These are phyloP conservation scores for Wickerhamomyces silvicola DNA, from an alignment of 805 yeast species.

Conservation along the genomic window DNA sequence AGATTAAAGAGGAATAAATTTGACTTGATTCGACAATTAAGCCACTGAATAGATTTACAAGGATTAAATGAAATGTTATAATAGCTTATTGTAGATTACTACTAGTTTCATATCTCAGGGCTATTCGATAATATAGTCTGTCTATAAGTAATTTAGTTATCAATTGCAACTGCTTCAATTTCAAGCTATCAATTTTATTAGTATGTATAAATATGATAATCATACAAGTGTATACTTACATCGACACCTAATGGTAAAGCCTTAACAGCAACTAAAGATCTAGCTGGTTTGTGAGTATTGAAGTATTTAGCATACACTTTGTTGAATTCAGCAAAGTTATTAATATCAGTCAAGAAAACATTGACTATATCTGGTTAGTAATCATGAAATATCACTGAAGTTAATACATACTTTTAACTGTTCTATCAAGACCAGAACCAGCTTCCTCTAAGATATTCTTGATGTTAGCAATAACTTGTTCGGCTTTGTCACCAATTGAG, in stretches of 20 bases:
- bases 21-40: no score
- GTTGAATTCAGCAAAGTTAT: slow-evolving; percentile 79
- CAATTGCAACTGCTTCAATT: slow-evolving; percentile 89
- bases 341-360: slow-evolving; percentile 88
- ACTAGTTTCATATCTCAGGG: neutral
- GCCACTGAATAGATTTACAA: no score
- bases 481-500: slow-evolving; percentile 68
- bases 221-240: slow-evolving; percentile 21
- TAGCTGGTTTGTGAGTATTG: slow-evolving; percentile 80
- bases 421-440: slow-evolving; percentile 74
- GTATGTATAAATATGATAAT: neutral
- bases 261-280: slow-evolving; percentile 96
- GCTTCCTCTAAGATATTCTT: slow-evolving; percentile 73
- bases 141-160: slow-evolving; percentile 27
- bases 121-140: neutral
- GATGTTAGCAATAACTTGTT: slow-evolving; percentile 64
- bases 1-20: no score
- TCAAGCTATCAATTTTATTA: slow-evolving; percentile 41
- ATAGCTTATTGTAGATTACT: slow-evolving; percentile 4
- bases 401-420: slow-evolving; percentile 57
- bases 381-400: neutral
- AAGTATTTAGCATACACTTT: slow-evolving; percentile 75
- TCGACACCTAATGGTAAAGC: slow-evolving; percentile 83
- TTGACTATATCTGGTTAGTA: slow-evolving; percentile 32
- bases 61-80: no score